A percentile compares a stretch with the other conserved stretches of the same genome.
Evolutionary conservation across 495 filamentous ascomycete species (phyloP).

Genomic region (Aspergillus sclerotioniger): DNA sequence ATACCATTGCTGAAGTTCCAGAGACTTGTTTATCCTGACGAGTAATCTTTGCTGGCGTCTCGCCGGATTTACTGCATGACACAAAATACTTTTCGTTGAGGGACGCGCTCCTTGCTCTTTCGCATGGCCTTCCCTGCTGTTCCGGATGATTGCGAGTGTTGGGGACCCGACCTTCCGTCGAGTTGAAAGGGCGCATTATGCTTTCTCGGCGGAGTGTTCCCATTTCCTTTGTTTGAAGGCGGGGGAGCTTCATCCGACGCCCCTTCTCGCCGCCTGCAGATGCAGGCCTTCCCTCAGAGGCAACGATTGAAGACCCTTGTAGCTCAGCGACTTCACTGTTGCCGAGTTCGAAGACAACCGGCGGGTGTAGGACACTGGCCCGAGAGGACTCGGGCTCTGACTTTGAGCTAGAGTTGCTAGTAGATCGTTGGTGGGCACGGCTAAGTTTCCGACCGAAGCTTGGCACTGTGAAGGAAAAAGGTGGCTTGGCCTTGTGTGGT

Average conservation of each 20-base stretch:
- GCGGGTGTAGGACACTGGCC: neutral
- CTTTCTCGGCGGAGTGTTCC: neutral
- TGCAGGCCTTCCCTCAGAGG: conserved; percentile 16
- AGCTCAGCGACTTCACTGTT: conserved; percentile 8
- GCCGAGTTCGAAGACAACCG: neutral
- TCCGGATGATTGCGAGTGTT: neutral
- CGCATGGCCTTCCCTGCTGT: neutral
- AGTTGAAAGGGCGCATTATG: neutral
- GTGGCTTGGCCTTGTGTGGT: conserved; percentile 14
- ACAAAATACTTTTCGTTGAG: conserved; percentile 27
- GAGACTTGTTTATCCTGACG: conserved; percentile 23
- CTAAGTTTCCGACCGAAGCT: conserved; percentile 17
- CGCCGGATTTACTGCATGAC: conserved; percentile 18
- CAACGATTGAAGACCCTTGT: conserved; percentile 15
- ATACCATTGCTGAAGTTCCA: conserved; percentile 26
- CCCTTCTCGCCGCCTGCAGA: conserved; percentile 25
- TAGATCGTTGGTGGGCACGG: conserved; percentile 13
- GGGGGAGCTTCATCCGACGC: conserved; percentile 34
- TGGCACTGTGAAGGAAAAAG: conserved; percentile 19
- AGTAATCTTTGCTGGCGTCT: conserved; percentile 15
- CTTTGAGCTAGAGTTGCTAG: conserved; percentile 13
- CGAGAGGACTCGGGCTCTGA: neutral
- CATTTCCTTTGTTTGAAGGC: conserved; percentile 34
- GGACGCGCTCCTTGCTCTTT: neutral
- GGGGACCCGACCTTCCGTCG: conserved; percentile 2